Conservation (phyloP, 352 stramenopile genomes). For the Phytophthora melonis region DNA sequence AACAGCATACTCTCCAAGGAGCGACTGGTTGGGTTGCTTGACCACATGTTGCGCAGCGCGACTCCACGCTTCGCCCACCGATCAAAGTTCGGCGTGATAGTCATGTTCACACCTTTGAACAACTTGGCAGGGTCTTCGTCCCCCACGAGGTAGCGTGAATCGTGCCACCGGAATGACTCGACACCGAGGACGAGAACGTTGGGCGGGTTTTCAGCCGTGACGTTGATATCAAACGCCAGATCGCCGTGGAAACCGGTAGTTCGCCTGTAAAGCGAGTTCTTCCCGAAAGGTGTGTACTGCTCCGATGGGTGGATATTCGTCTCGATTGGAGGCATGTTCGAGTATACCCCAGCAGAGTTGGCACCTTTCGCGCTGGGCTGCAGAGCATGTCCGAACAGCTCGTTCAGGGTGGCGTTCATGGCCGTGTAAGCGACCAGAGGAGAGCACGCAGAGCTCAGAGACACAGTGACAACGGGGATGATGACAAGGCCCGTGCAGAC, state of each 20-base stretch:
- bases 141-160: conserved; percentile 61
- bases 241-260: neutral
- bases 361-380: neutral
- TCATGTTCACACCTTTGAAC: conserved; percentile 33
- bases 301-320: neutral
- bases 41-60: conserved; percentile 70
- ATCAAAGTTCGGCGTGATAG: conserved; percentile 65
- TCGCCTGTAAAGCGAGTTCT: neutral
- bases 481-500: neutral
- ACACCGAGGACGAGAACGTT: conserved; percentile 63
- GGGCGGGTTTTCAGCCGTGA: conserved; percentile 32
- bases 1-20: conserved; percentile 66
- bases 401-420: neutral
- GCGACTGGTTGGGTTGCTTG: conserved; percentile 62
- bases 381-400: conserved; percentile 1
- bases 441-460: neutral
- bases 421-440: neutral
- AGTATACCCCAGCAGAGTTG: neutral
- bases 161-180: conserved; percentile 65
- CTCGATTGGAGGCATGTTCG: neutral
- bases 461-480: neutral
- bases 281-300: neutral
- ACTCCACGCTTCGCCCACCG: conserved; percentile 59
- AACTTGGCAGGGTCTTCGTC: conserved; percentile 48
- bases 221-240: neutral